Base-by-base conservation (phyloP, 208 protist species). In the Acanthamoeba triangularis region DNA sequence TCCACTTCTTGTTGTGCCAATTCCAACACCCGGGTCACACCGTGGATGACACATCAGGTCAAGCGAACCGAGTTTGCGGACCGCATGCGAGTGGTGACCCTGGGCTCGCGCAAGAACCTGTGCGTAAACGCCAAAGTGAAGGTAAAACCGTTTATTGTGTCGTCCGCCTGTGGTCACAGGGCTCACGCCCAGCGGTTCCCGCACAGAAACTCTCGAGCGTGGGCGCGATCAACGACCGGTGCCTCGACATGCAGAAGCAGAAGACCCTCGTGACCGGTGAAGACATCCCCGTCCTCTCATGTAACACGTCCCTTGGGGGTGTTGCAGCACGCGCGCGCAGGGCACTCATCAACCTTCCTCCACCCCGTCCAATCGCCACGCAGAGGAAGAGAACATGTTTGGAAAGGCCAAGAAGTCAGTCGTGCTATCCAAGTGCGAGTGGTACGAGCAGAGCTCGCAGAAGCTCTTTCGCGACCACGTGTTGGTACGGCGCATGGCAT, bases 101-200 rank as follows among this genome's bases (percentile, higher is more conserved):
- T 99, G 14, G 99, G 97, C 13, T 98, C 98, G 16, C 97, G 99
- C 35, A 97, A 98, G 95, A 97, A 99, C 67, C 96, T 99, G 28
- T 99, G 99, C 95, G 95, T 99, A 33, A 99, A 99, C 95, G 74
- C 94, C 0, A 18, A 74, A 20, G 87, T 99, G 0, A 97, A 85
- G 88, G 95, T 96, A 20, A 10, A 82, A 23, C 6, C n/a, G 56
- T 20, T 25, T 88, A 16, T 87, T 0, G 16, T 20, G n/a, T 13
- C 35, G 20, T 76, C 67, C 49, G 49, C 6, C 2, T 76, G 67
- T 76, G 67, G 44, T 6, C 18, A 23, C 13, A 2, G 14, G 0
- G 23, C 37, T 6, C 69, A 37, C 69, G n/a, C n/a, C 16, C 33
- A 16, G 69, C 30, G n/a, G 28, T 14, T 7, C 16, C 3, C 80